Evolutionary conservation across 1,284 basidiomycete species (phyloP).

Genomic region (Fistulinella cinereoalba): DNA sequence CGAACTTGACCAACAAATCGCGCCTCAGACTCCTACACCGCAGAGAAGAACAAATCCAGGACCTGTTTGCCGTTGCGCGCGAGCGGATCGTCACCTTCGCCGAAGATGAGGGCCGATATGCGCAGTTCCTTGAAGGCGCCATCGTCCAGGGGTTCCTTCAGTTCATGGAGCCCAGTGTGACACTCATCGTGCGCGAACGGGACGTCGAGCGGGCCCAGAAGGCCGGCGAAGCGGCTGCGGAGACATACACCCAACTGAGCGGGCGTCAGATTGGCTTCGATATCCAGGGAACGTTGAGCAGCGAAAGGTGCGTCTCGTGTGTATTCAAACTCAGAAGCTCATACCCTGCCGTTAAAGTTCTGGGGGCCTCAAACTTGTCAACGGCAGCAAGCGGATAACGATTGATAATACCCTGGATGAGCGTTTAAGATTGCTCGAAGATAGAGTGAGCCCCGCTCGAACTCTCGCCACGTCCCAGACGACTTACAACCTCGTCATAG

Average conservation of each 20-base stretch:
- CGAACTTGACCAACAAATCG: constrained; percentile 94
- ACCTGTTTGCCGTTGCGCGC: constrained; percentile 81
- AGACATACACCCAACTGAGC: constrained; percentile 71
- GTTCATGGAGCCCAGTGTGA: constrained; percentile 69
- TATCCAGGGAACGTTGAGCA: constrained; percentile 65
- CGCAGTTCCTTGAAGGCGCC: constrained; percentile 74
- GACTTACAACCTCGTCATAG: constrained; percentile 48
- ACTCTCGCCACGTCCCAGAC: constrained; percentile 1
- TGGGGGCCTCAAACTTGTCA: constrained; percentile 79
- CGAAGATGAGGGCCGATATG: constrained; percentile 70
- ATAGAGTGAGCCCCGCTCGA: constrained; percentile 56
- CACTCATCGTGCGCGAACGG: constrained; percentile 58
- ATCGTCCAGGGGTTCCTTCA: constrained; percentile 78
- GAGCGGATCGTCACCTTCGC: constrained; percentile 62
- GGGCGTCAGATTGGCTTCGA: constrained; percentile 64
- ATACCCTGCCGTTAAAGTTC: too few species aligned
- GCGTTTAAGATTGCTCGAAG: constrained; percentile 81
- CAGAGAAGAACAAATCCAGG: constrained; percentile 90
- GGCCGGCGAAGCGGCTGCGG: constrained; percentile 62
- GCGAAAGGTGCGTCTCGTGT: constrained; percentile 56
- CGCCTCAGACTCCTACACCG: constrained; percentile 89
- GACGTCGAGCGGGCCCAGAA: constrained; percentile 57
- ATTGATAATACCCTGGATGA: constrained; percentile 93
- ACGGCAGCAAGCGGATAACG: constrained; percentile 73
- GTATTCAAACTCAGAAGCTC: constrained; percentile 1